Percentiles rank a stretch among this genome's conserved stretches.
phyloP scores from a whole-genome alignment of 306 rosid species.

The Phaseolus lunatus region DNA sequence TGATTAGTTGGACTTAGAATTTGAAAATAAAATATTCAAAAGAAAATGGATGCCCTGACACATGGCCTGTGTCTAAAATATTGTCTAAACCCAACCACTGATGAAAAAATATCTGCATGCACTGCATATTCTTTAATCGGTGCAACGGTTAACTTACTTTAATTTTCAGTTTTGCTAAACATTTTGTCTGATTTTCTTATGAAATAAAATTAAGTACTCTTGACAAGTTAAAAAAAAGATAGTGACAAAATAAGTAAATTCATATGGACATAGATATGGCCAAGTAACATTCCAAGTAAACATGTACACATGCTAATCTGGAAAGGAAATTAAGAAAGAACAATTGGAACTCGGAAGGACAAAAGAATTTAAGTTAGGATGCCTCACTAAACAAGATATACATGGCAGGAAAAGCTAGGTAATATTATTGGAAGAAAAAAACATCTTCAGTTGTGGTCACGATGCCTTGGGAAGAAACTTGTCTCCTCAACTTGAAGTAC shows the following conservation, averaged over 20 bases:
- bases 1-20: too few species aligned
- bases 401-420: conserved; percentile 31
- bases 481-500: conserved; percentile 43
- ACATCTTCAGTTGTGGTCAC: conserved; percentile 24
- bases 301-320: conserved; percentile 42
- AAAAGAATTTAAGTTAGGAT: conserved; percentile 33
- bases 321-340: conserved; percentile 33
- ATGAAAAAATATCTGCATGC: too few species aligned
- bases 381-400: conserved; percentile 41
- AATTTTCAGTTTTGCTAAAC: not conserved
- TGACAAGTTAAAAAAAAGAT: not conserved
- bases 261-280: not conserved
- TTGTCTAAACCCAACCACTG: too few species aligned
- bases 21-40: too few species aligned
- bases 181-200: not conserved
- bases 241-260: not conserved
- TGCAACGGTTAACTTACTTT: too few species aligned
- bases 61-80: too few species aligned
- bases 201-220: too few species aligned
- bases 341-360: not conserved
- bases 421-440: conserved; percentile 23
- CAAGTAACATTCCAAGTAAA: conserved; percentile 22
- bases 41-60: too few species aligned
- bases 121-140: too few species aligned
- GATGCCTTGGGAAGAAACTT: conserved; percentile 26